phyloP scores from a whole-genome alignment of 768 basidiomycete genomes.

The Termitomyces bulborhizus region DNA sequence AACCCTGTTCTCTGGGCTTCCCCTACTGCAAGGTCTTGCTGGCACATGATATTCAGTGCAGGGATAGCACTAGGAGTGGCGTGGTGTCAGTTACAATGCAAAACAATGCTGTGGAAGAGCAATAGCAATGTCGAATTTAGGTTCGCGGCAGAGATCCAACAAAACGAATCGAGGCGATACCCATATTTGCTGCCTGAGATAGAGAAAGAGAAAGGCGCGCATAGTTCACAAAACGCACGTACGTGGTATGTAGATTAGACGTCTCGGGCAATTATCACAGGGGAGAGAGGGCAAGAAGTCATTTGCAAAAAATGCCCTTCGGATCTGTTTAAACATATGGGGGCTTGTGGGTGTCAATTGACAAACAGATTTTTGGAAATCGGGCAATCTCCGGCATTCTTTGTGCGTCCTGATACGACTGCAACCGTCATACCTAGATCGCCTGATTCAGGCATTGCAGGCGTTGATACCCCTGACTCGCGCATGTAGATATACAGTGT shows the following conservation, averaged over 20 bases:
- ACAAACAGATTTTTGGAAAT: not conserved
- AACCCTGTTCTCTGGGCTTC: not conserved
- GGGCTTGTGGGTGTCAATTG: constrained; percentile 6
- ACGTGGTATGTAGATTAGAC: not conserved
- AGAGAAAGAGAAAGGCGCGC: not conserved
- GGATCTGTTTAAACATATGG: constrained; percentile 7
- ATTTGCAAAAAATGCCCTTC: not conserved
- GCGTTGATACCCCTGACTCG: not conserved
- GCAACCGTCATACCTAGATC: not conserved
- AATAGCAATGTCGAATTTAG: not conserved
- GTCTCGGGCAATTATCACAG: not conserved
- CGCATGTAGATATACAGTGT: not conserved
- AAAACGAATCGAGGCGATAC: not conserved
- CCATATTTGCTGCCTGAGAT: not conserved
- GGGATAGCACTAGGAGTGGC: not conserved
- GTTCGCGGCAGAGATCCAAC: not conserved
- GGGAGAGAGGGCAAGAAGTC: not conserved
- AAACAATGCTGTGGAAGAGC: not conserved
- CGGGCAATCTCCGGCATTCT: constrained; percentile 8
- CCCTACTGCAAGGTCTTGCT: not conserved
- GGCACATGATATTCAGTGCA: not conserved
- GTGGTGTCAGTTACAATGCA: not conserved
- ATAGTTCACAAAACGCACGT: not conserved
- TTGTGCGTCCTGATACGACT: not conserved
- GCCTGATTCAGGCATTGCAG: not conserved